These are phyloP conservation scores for Fusarium multiceps DNA, from an alignment of 2,329 filamentous ascomycete species.

Conservation along the genomic window DNA sequence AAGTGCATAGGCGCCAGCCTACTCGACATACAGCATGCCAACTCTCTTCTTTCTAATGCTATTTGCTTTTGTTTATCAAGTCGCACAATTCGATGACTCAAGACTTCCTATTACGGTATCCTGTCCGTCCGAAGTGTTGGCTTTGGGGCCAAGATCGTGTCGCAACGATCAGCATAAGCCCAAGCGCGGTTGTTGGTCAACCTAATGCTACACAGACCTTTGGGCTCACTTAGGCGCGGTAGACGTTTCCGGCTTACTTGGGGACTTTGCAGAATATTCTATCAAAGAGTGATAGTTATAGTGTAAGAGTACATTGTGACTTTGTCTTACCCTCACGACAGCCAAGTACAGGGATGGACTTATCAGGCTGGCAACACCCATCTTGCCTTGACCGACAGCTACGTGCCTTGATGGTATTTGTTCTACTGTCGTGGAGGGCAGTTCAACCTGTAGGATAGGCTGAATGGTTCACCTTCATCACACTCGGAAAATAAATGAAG, in stretches of 20 bases:
- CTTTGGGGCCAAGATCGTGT: slow-evolving; percentile 22
- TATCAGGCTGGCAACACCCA: background rate
- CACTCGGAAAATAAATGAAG: slow-evolving; percentile 13
- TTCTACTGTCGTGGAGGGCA: slow-evolving; percentile 2
- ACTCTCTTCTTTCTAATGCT: slow-evolving; percentile 25
- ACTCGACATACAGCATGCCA: slow-evolving; percentile 12
- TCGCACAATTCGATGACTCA: slow-evolving; percentile 25
- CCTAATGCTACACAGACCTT: slow-evolving; percentile 18
- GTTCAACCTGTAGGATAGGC: slow-evolving; percentile 6
- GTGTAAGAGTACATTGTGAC: background rate
- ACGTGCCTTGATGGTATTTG: background rate
- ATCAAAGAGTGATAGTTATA: background rate
- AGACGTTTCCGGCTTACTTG: slow-evolving; percentile 8
- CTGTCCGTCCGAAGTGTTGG: slow-evolving; percentile 27
- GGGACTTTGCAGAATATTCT: background rate
- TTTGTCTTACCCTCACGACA: background rate
- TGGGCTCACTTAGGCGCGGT: slow-evolving; percentile 23
- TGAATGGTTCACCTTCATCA: slow-evolving; percentile 1
- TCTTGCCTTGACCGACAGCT: slow-evolving; percentile 2
- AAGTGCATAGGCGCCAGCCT: slow-evolving; percentile 43
- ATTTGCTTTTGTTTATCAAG: slow-evolving; percentile 34
- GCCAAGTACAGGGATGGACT: slow-evolving; percentile 4
- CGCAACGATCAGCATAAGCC: slow-evolving; percentile 25
- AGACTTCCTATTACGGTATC: slow-evolving; percentile 26
- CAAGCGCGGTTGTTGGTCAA: slow-evolving; percentile 34